Percentiles rank a stretch among this genome's conserved stretches.
These are phyloP conservation scores for Fraxinus dipetala DNA, from an alignment of 305 asterid species.

Conservation along the genomic window DNA sequence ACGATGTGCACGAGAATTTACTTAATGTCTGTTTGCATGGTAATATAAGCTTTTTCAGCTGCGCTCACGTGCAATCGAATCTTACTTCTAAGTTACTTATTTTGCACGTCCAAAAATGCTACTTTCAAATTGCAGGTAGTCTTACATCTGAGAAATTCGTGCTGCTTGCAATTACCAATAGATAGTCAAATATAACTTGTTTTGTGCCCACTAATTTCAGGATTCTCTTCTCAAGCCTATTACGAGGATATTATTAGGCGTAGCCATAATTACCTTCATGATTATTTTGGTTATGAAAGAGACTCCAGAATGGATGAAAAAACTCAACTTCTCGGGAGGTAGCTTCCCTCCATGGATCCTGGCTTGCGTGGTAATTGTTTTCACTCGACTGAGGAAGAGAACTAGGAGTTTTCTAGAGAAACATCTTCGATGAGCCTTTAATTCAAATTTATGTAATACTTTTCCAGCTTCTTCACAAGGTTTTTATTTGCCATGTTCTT, in stretches of 20 bases:
- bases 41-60: neutral
- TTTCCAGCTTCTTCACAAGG: slow-evolving; percentile 1
- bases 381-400: slow-evolving; percentile 93
- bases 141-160: neutral
- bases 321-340: slow-evolving; percentile 54
- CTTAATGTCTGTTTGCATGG: neutral
- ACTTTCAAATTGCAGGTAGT: slow-evolving; percentile 11
- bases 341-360: slow-evolving; percentile 82
- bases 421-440: slow-evolving; percentile 26
- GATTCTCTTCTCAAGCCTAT: slow-evolving; percentile 78
- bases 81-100: neutral
- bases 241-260: slow-evolving; percentile 68
- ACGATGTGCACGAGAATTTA: neutral
- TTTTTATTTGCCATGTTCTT: slow-evolving; percentile 6
- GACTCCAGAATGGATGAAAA: slow-evolving; percentile 76
- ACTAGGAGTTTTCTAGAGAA: slow-evolving; percentile 57
- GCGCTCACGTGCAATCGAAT: neutral
- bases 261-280: slow-evolving; percentile 46
- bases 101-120: neutral
- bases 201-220: slow-evolving; percentile 45
- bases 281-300: slow-evolving; percentile 55
- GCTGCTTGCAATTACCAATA: neutral
- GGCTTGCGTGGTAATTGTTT: slow-evolving; percentile 80
- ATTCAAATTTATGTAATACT: slow-evolving; percentile 1
- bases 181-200: slow-evolving; percentile 17